Evolutionary conservation across 331 rosid genomes (phyloP).

Genomic region (Ulmus americana): DNA sequence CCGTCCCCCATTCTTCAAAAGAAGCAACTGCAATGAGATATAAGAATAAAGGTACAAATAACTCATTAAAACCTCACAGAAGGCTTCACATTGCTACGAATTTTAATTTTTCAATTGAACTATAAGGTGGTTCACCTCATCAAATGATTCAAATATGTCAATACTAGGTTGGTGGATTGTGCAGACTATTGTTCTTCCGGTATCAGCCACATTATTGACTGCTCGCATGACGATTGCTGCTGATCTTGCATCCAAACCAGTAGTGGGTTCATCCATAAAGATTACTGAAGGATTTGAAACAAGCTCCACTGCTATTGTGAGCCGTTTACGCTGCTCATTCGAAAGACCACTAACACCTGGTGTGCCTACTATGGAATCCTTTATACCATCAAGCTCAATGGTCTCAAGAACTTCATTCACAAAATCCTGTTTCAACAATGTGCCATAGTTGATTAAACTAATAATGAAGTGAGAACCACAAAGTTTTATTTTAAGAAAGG

Average conservation of each 20-base stretch:
- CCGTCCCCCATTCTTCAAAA: conserved; percentile 52
- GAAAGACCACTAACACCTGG: conserved; percentile 48
- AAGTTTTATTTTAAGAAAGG: background rate
- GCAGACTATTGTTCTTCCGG: conserved; percentile 57
- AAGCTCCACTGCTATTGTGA: conserved; percentile 52
- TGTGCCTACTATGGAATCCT: conserved; percentile 47
- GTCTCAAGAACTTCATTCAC: conserved; percentile 54
- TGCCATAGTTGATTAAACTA: background rate
- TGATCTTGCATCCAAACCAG: conserved; percentile 56
- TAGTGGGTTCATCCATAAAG: conserved; percentile 59
- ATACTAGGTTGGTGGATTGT: conserved; percentile 62
- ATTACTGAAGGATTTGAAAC: conserved; percentile 53
- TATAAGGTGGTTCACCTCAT: conserved; percentile 38
- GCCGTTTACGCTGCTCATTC: conserved; percentile 54
- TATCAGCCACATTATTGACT: conserved; percentile 48
- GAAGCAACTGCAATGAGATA: conserved; percentile 31
- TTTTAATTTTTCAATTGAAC: background rate
- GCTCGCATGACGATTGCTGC: conserved; percentile 59
- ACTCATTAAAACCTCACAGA: background rate
- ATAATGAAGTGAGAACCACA: too few species aligned
- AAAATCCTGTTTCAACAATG: conserved; percentile 32
- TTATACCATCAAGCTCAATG: conserved; percentile 46
- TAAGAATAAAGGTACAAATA: background rate
- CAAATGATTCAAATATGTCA: conserved; percentile 52
- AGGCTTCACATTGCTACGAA: background rate